Conservation (phyloP, 1,139 yeast genomes). For the Hyphopichia fennica region DNA sequence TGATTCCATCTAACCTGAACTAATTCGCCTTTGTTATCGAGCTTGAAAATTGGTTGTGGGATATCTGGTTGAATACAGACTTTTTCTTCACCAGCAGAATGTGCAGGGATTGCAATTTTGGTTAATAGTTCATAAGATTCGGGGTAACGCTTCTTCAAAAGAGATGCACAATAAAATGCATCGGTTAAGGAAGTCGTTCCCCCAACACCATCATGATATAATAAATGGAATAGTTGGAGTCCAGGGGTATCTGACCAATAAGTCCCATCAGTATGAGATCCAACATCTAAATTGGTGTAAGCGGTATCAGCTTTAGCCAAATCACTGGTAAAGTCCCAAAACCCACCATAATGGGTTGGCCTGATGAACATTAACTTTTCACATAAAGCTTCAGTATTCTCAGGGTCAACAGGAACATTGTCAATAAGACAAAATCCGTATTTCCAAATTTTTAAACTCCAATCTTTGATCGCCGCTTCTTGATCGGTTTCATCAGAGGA, state of each 20-base stretch:
- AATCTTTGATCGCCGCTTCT: conserved; percentile 52
- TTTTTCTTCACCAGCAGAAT: conserved; percentile 71
- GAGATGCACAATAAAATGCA: conserved; percentile 63
- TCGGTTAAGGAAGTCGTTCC: conserved; percentile 74
- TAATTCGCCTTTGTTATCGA: conserved; percentile 53
- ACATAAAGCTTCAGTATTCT: conserved; percentile 60
- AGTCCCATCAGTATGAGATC: conserved; percentile 75
- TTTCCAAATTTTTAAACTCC: conserved; percentile 59
- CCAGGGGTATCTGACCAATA: conserved; percentile 82
- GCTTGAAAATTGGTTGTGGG: conserved; percentile 62
- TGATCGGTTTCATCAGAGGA: conserved; percentile 28
- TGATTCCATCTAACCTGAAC: conserved; percentile 77
- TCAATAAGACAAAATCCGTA: conserved; percentile 67
- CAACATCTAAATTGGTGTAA: conserved; percentile 67
- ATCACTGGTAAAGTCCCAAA: conserved; percentile 80
- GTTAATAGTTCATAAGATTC: conserved; percentile 56
- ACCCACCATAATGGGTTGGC: conserved; percentile 78
- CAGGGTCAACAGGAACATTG: conserved; percentile 62
- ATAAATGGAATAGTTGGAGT: conserved; percentile 67
- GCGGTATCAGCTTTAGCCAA: conserved; percentile 73
- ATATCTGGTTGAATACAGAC: conserved; percentile 66
- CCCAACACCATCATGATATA: conserved; percentile 68
- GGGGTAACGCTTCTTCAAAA: conserved; percentile 49
- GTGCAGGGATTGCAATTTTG: conserved; percentile 63
- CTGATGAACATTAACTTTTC: conserved; percentile 63